Evolutionary conservation across 1,139 yeast species (phyloP), one percentile per base, ranked within the genome.

Genomic region (Hyphopichia pseudoburtonii): DNA sequence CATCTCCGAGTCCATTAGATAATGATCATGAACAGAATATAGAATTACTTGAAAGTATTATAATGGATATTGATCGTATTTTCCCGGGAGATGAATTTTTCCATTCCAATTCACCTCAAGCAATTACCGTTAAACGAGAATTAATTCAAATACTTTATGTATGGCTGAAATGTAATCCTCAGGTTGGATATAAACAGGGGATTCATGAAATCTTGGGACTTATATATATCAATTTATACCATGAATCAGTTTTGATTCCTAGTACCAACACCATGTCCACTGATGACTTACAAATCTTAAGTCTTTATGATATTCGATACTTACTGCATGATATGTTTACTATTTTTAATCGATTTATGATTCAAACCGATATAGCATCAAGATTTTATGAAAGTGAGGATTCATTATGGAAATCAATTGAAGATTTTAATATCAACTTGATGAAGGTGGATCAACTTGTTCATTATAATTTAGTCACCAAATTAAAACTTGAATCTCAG

Each of bases 131-230:
- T 22, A 75, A 76, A 47, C 50, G 60, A 10, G 70, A 68, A 33
- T 60, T 83, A 42, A 66, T 76, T 17, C 75, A 76, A 45, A 62
- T 82, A 3, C 52, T 83, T 21, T 82, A 66, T 54, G 62, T 75
- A 6, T 80, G 82, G 73, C 61, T 79, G 22, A 71, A 73, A 47
- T 66, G 72, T 45, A 77, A 78, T 47, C 70, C 74, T 17, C 56
- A 59, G 29, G 64, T 70, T n/a, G 76, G 79, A 2, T 83, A 83
- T 54, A 80, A 77, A 47, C 90, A 83, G 51, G 90, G 90, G 0
- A 66, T 78, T 43, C 90, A 83, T 56, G 90, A 83, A 52, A 64
- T 83, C 11, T 63, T 80, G 44, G 89, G 87, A 1, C 53, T 81
- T 40, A 62, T 83, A 2, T 81, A 72, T 50, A 57, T 78, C 40